Conservation (phyloP, 176 grass and related monocot species). For the Pharus latifolius region DNA sequence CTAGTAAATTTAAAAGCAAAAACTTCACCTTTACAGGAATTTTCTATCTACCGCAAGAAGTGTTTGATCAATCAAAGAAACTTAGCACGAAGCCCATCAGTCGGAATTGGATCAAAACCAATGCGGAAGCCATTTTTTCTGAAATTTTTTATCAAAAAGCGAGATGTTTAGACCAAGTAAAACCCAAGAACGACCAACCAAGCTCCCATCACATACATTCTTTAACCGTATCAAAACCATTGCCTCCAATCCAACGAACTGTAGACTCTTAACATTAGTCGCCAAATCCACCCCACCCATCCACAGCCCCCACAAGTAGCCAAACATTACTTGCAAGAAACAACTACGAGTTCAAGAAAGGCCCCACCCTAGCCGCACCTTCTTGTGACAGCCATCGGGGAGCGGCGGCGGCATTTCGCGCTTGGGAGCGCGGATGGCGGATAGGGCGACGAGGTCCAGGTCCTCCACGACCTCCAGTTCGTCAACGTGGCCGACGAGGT, state of each 20-base stretch:
- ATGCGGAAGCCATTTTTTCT: background rate
- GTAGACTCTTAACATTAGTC: too few relatives aligned
- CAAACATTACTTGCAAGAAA: background rate
- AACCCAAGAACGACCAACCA: background rate
- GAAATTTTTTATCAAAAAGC: background rate
- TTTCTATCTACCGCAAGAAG: background rate
- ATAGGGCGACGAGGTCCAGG: background rate
- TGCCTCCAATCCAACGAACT: too few relatives aligned
- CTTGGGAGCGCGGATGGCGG: background rate
- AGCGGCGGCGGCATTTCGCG: background rate
- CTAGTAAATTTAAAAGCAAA: background rate
- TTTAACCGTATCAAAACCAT: too few relatives aligned
- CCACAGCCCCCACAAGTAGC: background rate
- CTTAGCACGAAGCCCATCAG: background rate
- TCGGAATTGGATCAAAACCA: background rate
- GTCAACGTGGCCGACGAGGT: background rate
- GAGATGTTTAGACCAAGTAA: background rate
- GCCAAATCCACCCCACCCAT: background rate
- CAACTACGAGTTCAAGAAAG: background rate
- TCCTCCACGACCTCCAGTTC: background rate
- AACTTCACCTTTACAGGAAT: background rate
- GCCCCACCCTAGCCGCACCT: slow-evolving; percentile 2
- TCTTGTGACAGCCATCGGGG: background rate
- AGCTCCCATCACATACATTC: background rate
- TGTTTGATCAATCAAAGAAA: background rate